These are phyloP conservation scores for Exserohilum rostratum DNA, from an alignment of 2,329 filamentous ascomycete species.

Conservation along the genomic window DNA sequence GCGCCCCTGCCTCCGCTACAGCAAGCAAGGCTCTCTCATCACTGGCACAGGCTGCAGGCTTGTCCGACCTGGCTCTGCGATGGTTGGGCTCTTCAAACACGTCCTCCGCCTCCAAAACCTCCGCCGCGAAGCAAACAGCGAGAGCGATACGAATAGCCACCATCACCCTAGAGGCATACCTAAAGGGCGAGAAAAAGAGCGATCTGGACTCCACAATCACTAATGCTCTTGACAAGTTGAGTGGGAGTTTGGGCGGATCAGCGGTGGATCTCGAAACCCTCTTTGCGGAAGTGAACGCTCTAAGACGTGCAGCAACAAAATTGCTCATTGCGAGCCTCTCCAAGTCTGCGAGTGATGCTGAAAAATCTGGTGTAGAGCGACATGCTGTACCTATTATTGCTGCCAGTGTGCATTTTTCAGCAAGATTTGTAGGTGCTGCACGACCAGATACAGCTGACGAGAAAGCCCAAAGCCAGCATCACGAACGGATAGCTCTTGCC, in stretches of 20 bases:
- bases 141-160: constrained; percentile 37
- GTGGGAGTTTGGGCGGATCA: constrained; percentile 40
- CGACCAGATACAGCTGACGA: constrained; percentile 22
- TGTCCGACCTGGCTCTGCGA: constrained; percentile 42
- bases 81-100: constrained; percentile 34
- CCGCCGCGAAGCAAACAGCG: constrained; percentile 33
- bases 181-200: constrained; percentile 24
- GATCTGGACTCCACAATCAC: constrained; percentile 26
- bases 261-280: constrained; percentile 43
- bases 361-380: constrained; percentile 10
- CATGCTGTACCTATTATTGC: constrained; percentile 33
- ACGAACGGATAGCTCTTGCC: constrained; percentile 31
- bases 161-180: constrained; percentile 36
- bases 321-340: constrained; percentile 25
- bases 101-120: constrained; percentile 16
- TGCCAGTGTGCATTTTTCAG: constrained; percentile 40
- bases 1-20: constrained; percentile 1
- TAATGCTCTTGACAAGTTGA: constrained; percentile 34
- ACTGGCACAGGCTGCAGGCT: constrained; percentile 43
- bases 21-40: constrained; percentile 34
- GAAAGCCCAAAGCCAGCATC: constrained; percentile 24
- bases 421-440: constrained; percentile 38
- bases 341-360: neutral
- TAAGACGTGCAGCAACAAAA: constrained; percentile 41
- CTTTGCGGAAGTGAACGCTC: constrained; percentile 42